Conservation (phyloP, 1,139 yeast genomes). For the Magnusiomyces tetraspermus region DNA sequence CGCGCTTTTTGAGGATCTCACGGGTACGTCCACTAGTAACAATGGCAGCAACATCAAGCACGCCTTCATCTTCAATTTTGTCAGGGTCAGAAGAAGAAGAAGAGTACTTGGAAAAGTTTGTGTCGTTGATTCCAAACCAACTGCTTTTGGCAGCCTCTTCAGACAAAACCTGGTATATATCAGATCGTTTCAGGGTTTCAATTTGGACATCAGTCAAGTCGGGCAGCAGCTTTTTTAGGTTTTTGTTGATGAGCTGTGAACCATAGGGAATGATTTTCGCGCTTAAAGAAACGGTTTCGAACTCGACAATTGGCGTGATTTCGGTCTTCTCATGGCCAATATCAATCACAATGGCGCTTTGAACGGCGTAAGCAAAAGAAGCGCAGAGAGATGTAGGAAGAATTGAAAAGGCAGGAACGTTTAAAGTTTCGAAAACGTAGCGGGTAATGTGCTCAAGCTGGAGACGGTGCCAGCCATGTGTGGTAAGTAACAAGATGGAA, state of each 20-base stretch:
- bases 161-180: constrained; percentile 63
- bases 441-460: constrained; percentile 63
- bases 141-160: constrained; percentile 53
- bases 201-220: constrained; percentile 49
- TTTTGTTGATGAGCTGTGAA: constrained; percentile 51
- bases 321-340: constrained; percentile 71
- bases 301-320: constrained; percentile 68
- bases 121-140: constrained; percentile 48
- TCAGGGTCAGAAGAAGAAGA: constrained; percentile 22
- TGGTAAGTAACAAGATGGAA: constrained; percentile 55
- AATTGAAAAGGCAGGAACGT: constrained; percentile 63
- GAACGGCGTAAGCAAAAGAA: constrained; percentile 59
- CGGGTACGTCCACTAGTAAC: constrained; percentile 69
- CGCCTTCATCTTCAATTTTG: constrained; percentile 48
- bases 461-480: constrained; percentile 58
- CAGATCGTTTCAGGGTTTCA: constrained; percentile 64
- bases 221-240: constrained; percentile 47
- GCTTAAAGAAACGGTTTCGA: constrained; percentile 50
- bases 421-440: constrained; percentile 64
- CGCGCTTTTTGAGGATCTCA: constrained; percentile 53
- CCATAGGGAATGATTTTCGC: constrained; percentile 48
- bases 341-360: constrained; percentile 63
- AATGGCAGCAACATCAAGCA: constrained; percentile 81
- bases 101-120: constrained; percentile 28
- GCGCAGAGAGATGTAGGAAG: constrained; percentile 63